These are phyloP conservation scores for Hanseniaspora valbyensis DNA, from an alignment of 805 yeast species.

Conservation along the genomic window DNA sequence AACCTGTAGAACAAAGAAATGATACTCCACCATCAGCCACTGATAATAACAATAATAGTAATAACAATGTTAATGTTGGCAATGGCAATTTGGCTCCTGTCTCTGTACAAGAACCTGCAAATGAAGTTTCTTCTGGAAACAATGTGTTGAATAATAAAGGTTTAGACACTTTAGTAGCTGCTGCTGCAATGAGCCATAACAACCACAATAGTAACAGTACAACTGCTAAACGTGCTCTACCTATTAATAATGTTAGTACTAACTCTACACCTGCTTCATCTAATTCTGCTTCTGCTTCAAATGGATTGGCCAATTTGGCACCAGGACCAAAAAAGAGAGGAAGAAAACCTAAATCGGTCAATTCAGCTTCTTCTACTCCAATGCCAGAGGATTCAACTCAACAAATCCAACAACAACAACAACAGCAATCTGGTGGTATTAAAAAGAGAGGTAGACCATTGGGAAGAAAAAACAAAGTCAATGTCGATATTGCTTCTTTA, in stretches of 20 bases:
- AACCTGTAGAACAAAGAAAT: no score
- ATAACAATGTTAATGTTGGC: neutral
- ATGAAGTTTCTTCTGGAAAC: neutral
- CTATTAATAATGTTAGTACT: no score
- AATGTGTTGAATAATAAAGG: no score
- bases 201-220: no score
- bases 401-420: no score
- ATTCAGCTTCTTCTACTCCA: neutral
- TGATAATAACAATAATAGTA: neutral
- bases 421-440: neutral
- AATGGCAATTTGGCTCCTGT: neutral
- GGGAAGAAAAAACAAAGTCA: constrained; percentile 13
- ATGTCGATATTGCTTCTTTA: neutral
- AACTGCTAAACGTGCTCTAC: no score
- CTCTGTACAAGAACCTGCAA: neutral
- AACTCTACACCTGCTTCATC: neutral
- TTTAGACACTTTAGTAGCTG: constrained; percentile 9
- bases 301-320: neutral
- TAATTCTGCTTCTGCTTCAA: neutral
- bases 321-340: constrained; percentile 14
- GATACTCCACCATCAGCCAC: neutral
- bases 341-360: constrained; percentile 9
- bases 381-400: neutral
- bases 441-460: constrained; percentile 15
- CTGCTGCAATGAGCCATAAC: constrained; percentile 6